These are phyloP conservation scores for Colletotrichum coccodes DNA, from an alignment of 2,329 filamentous ascomycete genomes.

Conservation along the genomic window DNA sequence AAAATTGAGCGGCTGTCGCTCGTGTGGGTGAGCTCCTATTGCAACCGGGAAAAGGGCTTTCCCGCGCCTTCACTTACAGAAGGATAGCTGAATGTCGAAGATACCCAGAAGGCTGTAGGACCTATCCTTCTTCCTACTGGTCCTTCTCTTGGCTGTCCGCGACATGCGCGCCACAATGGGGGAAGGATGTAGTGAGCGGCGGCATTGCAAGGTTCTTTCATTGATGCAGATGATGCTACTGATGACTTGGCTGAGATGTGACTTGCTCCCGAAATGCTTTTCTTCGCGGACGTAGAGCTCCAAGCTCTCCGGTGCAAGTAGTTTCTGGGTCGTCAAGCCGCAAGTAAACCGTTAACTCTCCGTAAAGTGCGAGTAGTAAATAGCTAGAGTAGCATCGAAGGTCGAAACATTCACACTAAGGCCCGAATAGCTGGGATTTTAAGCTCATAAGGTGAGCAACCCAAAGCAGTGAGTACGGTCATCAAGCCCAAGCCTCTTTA, in stretches of 20 bases:
- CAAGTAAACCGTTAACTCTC: conserved; percentile 9
- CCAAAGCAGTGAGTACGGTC: too few relatives aligned
- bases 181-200: background rate
- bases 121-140: background rate
- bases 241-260: conserved; percentile 31
- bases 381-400: too few relatives aligned
- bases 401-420: too few relatives aligned
- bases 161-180: conserved; percentile 36
- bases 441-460: background rate
- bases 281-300: conserved; percentile 36
- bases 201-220: background rate
- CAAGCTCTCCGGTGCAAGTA: conserved; percentile 35
- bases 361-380: conserved; percentile 9
- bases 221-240: conserved; percentile 42
- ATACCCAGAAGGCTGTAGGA: background rate
- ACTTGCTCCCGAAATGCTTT: conserved; percentile 29
- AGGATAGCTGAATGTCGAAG: background rate
- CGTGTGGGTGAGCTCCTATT: conserved; percentile 37
- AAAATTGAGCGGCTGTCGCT: background rate
- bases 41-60: conserved; percentile 36
- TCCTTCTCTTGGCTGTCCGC: background rate
- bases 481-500: background rate
- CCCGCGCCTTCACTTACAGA: background rate
- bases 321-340: conserved; percentile 23
- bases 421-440: background rate